Percentiles rank a stretch among this genome's conserved stretches.
phyloP scores from a whole-genome alignment of 768 basidiomycete genomes.

The Punctularia strigosozonata region DNA sequence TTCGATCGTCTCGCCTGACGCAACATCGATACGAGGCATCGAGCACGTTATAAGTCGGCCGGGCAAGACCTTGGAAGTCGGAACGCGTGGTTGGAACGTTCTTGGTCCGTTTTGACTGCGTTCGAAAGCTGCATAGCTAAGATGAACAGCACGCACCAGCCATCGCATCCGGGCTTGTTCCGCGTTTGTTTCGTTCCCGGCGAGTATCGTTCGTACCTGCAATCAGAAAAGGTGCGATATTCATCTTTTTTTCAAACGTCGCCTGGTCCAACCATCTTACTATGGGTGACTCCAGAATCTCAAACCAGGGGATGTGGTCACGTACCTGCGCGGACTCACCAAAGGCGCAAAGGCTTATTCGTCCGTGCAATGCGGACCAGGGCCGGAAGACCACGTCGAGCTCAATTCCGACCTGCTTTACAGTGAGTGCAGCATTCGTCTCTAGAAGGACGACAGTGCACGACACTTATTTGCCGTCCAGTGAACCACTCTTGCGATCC shows the following conservation, averaged over 20 bases:
- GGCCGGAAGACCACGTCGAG: conserved; percentile 36
- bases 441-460: background rate
- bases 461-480: conserved; percentile 9
- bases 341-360: conserved; percentile 31
- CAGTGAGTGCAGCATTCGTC: conserved; percentile 28
- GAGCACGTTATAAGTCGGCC: too few relatives aligned
- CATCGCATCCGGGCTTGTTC: background rate
- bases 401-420: conserved; percentile 51
- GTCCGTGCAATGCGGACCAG: conserved; percentile 39
- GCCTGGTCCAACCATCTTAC: background rate
- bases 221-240: conserved; percentile 4
- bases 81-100: too few relatives aligned
- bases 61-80: too few relatives aligned
- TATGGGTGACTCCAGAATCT: conserved; percentile 20
- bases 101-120: too few relatives aligned
- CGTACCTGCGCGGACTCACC: conserved; percentile 19
- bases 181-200: background rate
- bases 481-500: conserved; percentile 58
- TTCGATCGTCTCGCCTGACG: too few relatives aligned
- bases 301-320: conserved; percentile 24
- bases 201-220: background rate
- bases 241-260: conserved; percentile 1
- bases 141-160: too few relatives aligned
- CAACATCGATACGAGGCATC: too few relatives aligned
- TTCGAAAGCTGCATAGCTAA: too few relatives aligned